These are phyloP conservation scores for Cyphellophora attinorum DNA, from an alignment of 2,329 filamentous ascomycete species.

Conservation along the genomic window DNA sequence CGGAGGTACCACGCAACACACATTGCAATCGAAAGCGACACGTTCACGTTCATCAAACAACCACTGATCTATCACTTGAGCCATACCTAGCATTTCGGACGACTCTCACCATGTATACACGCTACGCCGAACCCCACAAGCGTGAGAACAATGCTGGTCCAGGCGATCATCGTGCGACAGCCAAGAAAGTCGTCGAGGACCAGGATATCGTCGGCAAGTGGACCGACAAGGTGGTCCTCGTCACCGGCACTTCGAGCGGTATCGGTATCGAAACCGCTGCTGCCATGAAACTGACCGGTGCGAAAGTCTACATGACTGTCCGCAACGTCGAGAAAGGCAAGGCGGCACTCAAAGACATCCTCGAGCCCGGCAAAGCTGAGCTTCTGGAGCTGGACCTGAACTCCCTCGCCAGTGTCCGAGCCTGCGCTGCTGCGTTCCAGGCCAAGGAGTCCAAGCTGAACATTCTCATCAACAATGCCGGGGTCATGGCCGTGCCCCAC, in stretches of 20 bases:
- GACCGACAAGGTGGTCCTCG: slow-evolving; percentile 25
- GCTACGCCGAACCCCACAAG: background rate
- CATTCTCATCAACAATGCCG: slow-evolving; percentile 36
- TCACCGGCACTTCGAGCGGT: slow-evolving; percentile 30
- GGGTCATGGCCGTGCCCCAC: slow-evolving; percentile 33
- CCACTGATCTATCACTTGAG: no score
- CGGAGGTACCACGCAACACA: no score
- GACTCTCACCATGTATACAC: background rate
- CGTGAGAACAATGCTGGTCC: slow-evolving; percentile 8
- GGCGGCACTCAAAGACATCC: slow-evolving; percentile 17
- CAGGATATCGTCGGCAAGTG: slow-evolving; percentile 15
- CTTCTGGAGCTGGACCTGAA: slow-evolving; percentile 26
- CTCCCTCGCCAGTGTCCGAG: slow-evolving; percentile 23
- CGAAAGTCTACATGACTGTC: slow-evolving; percentile 27
- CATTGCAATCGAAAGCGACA: no score
- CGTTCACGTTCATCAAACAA: no score
- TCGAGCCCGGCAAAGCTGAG: slow-evolving; percentile 20
- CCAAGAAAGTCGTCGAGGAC: slow-evolving; percentile 18
- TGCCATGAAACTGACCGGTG: slow-evolving; percentile 28
- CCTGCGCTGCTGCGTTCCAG: slow-evolving; percentile 18
- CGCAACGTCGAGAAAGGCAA: slow-evolving; percentile 26
- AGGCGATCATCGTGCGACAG: slow-evolving; percentile 17
- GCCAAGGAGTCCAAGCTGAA: slow-evolving; percentile 22
- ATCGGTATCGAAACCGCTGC: slow-evolving; percentile 30
- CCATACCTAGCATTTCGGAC: no score